phyloP scores from a whole-genome alignment of 768 basidiomycete genomes.

The Rhodotorula sphaerocarpa region DNA sequence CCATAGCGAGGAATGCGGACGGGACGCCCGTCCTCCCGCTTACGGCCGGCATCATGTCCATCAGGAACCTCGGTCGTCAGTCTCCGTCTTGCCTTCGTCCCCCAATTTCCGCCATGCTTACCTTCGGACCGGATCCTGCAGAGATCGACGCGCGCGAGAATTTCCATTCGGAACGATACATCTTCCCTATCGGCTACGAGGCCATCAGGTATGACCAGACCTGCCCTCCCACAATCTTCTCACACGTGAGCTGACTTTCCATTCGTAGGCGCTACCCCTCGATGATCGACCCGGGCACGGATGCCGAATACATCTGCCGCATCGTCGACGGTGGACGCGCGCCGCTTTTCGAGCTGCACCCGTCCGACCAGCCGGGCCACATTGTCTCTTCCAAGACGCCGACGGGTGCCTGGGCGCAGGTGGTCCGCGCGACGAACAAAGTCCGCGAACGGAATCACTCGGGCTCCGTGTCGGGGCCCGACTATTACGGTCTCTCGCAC shows the following conservation, averaged over 20 bases:
- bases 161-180: constrained; percentile 79
- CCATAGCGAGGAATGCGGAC: constrained; percentile 58
- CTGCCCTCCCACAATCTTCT: neutral
- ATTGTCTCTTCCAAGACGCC: constrained; percentile 76
- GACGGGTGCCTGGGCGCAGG: constrained; percentile 75
- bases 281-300: constrained; percentile 57
- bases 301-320: constrained; percentile 71
- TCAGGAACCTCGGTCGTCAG: constrained; percentile 58
- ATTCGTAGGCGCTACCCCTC: constrained; percentile 63
- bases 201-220: constrained; percentile 56
- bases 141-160: constrained; percentile 52
- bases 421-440: constrained; percentile 72
- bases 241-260: neutral
- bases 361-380: constrained; percentile 61
- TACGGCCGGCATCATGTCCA: constrained; percentile 79
- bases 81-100: constrained; percentile 28
- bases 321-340: constrained; percentile 73
- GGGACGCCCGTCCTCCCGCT: constrained; percentile 66
- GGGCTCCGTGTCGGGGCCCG: constrained; percentile 78
- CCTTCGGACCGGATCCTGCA: neutral
- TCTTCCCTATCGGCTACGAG: constrained; percentile 79
- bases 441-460: constrained; percentile 73
- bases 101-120: neutral
- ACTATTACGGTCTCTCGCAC: constrained; percentile 78
- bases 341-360: constrained; percentile 73